Evolutionary conservation across 1,139 yeast genomes (phyloP).

Genomic region (Lodderomyces jiufengensis): DNA sequence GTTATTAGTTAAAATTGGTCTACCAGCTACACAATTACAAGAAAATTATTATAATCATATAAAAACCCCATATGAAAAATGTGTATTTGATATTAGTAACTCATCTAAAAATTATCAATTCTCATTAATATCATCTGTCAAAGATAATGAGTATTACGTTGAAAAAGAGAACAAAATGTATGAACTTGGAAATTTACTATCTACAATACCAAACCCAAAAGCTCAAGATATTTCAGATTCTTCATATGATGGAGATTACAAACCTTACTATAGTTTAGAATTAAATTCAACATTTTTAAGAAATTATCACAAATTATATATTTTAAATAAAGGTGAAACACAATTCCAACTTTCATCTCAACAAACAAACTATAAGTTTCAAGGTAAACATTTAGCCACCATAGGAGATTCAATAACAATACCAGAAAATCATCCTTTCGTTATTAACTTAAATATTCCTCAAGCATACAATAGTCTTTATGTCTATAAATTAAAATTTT

Average conservation of each 20-base stretch:
- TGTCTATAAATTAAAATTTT: conserved; percentile 42
- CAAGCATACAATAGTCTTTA: conserved; percentile 62
- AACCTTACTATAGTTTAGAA: conserved; percentile 47
- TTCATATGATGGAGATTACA: conserved; percentile 43
- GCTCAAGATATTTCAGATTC: conserved; percentile 42
- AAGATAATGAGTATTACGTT: neutral
- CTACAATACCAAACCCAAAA: conserved; percentile 46
- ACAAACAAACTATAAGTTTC: conserved; percentile 21
- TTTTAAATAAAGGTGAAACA: conserved; percentile 24
- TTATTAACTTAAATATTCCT: conserved; percentile 45
- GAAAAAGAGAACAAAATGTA: conserved; percentile 1
- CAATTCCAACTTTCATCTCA: conserved; percentile 1
- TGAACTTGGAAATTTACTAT: conserved; percentile 3
- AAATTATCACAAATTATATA: conserved; percentile 35
- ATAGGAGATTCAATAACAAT: conserved; percentile 39
- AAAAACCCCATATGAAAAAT: too few species aligned
- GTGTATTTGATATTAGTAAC: neutral
- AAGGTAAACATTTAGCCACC: conserved; percentile 28
- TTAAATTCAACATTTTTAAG: conserved; percentile 31
- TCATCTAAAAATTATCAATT: conserved; percentile 5
- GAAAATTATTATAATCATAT: neutral
- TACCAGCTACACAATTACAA: neutral
- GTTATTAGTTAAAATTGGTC: neutral
- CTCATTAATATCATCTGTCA: conserved; percentile 9
- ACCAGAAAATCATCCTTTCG: conserved; percentile 39